phyloP scores from a whole-genome alignment of 768 basidiomycete genomes.

The Calocybe gangraenosa region DNA sequence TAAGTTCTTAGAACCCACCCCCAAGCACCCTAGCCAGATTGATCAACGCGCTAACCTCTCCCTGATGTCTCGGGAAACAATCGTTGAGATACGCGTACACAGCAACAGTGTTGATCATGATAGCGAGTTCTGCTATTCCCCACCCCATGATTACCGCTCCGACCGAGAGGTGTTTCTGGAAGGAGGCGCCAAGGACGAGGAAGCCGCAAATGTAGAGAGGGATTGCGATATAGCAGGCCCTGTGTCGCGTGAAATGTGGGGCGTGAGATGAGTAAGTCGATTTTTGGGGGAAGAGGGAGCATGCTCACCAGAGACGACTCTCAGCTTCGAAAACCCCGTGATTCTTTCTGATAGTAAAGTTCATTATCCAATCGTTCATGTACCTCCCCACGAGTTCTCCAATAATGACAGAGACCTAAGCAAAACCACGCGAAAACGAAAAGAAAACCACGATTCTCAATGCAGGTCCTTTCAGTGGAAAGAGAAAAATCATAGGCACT shows the following conservation, averaged over 20 bases:
- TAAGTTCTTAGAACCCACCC: too few relatives aligned
- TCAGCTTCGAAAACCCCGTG: conserved; percentile 60
- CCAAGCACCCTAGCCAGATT: conserved; percentile 54
- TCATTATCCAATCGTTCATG: conserved; percentile 50
- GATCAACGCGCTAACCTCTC: conserved; percentile 60
- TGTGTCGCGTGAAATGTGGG: conserved; percentile 17
- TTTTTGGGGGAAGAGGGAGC: conserved; percentile 12
- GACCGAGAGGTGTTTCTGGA: conserved; percentile 49
- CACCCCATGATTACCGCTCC: conserved; percentile 62
- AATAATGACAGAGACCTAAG: conserved; percentile 45
- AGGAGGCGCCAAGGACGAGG: conserved; percentile 48
- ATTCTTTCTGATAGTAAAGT: conserved; percentile 40
- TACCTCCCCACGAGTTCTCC: conserved; percentile 52
- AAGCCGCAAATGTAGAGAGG: conserved; percentile 62
- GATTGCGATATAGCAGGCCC: conserved; percentile 59
- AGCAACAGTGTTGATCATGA: conserved; percentile 61
- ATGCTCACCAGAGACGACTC: conserved; percentile 59
- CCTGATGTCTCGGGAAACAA: conserved; percentile 33
- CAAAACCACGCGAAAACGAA: background rate
- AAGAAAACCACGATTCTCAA: too few relatives aligned
- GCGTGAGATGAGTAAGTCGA: background rate
- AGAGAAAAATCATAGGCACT: background rate
- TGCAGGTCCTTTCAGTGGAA: background rate
- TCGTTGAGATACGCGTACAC: conserved; percentile 42
- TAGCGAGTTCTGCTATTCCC: conserved; percentile 54